Evolutionary conservation across 2,329 filamentous ascomycete species (phyloP).

Genomic region (Shiraia sp.): DNA sequence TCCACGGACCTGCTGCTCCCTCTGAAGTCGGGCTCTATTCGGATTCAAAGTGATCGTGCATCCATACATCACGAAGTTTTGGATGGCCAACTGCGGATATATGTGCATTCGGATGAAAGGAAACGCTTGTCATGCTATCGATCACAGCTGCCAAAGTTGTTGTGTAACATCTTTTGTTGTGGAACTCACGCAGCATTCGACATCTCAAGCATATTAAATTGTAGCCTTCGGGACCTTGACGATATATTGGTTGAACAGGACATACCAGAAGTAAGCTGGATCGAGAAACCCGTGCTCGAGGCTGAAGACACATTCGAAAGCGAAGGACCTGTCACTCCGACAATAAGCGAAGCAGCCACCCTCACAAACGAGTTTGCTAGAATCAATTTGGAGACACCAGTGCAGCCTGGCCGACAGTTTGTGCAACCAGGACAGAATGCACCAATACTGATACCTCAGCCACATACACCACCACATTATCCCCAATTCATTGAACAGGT

Average conservation of each 20-base stretch:
- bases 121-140: slow-evolving; percentile 15
- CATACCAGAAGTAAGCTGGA: slow-evolving; percentile 19
- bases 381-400: not conserved
- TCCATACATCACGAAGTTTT: slow-evolving; percentile 14
- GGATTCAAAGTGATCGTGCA: slow-evolving; percentile 16
- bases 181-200: slow-evolving; percentile 3
- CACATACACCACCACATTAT: slow-evolving; percentile 2
- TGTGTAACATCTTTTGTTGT: slow-evolving; percentile 10
- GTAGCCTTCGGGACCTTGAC: slow-evolving; percentile 6
- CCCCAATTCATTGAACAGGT: slow-evolving; percentile 12
- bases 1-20: slow-evolving; percentile 15
- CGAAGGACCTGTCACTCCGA: not conserved
- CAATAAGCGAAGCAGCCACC: not conserved
- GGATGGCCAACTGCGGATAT: slow-evolving; percentile 14
- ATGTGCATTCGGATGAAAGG: slow-evolving; percentile 13
- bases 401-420: not conserved
- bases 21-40: not conserved
- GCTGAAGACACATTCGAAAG: not conserved
- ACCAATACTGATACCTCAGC: not conserved
- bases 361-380: not conserved
- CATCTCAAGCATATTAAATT: slow-evolving; percentile 15
- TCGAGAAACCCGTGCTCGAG: slow-evolving; percentile 12
- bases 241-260: slow-evolving; percentile 20
- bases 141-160: slow-evolving; percentile 19
- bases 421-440: not conserved